Evolutionary conservation across 2,329 filamentous ascomycete genomes (phyloP).

Genomic region (Metarhizium rileyi): DNA sequence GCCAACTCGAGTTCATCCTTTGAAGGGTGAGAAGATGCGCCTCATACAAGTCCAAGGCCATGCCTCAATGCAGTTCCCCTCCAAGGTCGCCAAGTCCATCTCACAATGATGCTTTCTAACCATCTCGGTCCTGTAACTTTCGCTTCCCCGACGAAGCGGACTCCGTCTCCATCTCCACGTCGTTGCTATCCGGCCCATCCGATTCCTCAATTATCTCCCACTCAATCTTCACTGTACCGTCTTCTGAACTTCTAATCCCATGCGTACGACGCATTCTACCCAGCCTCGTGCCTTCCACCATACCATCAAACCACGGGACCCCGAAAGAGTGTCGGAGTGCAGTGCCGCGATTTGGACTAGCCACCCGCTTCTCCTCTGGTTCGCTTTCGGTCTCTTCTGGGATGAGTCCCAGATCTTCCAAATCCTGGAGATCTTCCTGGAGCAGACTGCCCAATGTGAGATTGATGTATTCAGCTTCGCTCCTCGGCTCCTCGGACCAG

Average conservation of each 20-base stretch:
- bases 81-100: neutral
- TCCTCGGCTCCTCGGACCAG: conserved; percentile 65
- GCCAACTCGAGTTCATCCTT: neutral
- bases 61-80: neutral
- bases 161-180: conserved; percentile 24
- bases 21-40: neutral
- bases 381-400: conserved; percentile 32
- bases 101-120: conserved; percentile 6
- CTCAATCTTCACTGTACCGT: conserved; percentile 59
- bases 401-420: conserved; percentile 69
- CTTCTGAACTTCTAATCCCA: conserved; percentile 42
- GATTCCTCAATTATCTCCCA: conserved; percentile 79
- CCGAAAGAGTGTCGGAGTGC: conserved; percentile 50
- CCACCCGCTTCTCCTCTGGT: conserved; percentile 12
- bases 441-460: conserved; percentile 71
- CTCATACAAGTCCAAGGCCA: neutral
- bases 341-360: conserved; percentile 17
- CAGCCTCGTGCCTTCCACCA: conserved; percentile 67
- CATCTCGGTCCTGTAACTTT: conserved; percentile 37
- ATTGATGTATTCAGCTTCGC: conserved; percentile 69
- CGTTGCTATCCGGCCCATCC: conserved; percentile 26
- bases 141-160: conserved; percentile 36
- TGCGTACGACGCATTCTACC: conserved; percentile 57
- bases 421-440: conserved; percentile 57
- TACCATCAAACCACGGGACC: conserved; percentile 76